Evolutionary conservation across 768 basidiomycete genomes (phyloP).

Genomic region (Lactarius deliciosus): DNA sequence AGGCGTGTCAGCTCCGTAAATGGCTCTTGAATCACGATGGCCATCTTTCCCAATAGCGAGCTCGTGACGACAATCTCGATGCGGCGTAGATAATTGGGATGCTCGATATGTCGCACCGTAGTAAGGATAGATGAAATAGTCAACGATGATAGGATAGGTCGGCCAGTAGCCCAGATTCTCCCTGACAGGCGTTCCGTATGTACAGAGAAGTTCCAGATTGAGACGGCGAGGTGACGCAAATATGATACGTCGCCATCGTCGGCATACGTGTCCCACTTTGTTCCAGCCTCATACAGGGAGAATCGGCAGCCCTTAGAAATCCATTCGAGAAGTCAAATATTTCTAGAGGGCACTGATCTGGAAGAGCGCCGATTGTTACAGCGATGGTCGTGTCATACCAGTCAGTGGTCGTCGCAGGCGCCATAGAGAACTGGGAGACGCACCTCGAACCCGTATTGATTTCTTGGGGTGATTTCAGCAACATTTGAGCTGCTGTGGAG

Average conservation of each 20-base stretch:
- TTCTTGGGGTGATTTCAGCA: not conserved
- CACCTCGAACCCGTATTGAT: not conserved
- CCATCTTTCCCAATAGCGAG: constrained; percentile 1
- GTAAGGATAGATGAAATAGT: not conserved
- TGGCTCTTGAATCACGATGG: not conserved
- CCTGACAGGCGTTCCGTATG: not conserved
- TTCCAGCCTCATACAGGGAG: not conserved
- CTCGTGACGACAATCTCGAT: not conserved
- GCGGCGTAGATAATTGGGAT: not conserved
- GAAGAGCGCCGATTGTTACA: not conserved
- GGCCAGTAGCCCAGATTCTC: not conserved
- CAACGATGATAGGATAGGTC: not conserved
- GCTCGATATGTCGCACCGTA: not conserved
- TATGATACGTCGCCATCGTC: constrained; percentile 3
- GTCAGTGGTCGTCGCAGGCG: not conserved
- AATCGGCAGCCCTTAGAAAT: not conserved
- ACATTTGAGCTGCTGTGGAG: not conserved
- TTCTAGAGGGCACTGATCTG: not conserved
- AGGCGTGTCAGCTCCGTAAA: not conserved
- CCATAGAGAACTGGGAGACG: not conserved
- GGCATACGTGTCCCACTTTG: not conserved
- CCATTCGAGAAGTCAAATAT: not conserved
- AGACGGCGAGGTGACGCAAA: not conserved
- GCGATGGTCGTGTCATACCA: not conserved
- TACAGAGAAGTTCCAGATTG: not conserved